Conservation (phyloP, 148 eudicot genomes). For the Cornus kousa region DNA sequence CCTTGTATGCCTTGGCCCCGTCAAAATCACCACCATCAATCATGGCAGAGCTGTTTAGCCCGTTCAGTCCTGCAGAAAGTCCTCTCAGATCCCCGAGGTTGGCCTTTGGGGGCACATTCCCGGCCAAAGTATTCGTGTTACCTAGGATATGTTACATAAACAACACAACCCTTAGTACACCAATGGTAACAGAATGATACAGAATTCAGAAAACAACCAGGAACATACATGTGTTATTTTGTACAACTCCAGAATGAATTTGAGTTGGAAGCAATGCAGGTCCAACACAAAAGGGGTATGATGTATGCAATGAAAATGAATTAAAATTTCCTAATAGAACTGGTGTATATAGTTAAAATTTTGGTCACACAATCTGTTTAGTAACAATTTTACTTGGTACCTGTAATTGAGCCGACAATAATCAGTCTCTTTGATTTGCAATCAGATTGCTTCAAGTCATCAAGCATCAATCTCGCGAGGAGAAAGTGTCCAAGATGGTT, state of each 20-base stretch:
- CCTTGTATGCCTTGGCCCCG: slow-evolving; percentile 97
- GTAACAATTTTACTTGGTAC: slow-evolving; percentile 22
- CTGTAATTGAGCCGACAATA: slow-evolving; percentile 92
- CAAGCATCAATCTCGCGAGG: slow-evolving; percentile 62
- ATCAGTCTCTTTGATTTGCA: slow-evolving; percentile 65
- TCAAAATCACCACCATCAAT: slow-evolving; percentile 92
- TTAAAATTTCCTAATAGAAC: too few relatives aligned
- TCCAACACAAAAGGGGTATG: too few relatives aligned
- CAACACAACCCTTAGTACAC: background rate
- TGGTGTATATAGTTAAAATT: too few relatives aligned
- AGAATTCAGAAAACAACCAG: too few relatives aligned
- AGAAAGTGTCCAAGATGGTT: slow-evolving; percentile 90
- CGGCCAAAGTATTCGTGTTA: slow-evolving; percentile 95
- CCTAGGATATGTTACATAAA: slow-evolving; percentile 32
- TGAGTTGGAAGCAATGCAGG: too few relatives aligned
- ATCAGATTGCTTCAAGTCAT: slow-evolving; percentile 70
- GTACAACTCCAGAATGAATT: background rate
- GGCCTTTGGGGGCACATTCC: slow-evolving; percentile 96
- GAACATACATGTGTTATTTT: background rate
- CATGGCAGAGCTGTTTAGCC: slow-evolving; percentile 78
- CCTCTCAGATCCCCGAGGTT: slow-evolving; percentile 89
- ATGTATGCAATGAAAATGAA: too few relatives aligned
- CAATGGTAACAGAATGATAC: background rate
- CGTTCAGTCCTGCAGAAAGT: slow-evolving; percentile 68
- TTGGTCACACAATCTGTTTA: background rate